Conservation (phyloP, 2,329 filamentous ascomycete species). For the Fusarium protoensiforme region DNA sequence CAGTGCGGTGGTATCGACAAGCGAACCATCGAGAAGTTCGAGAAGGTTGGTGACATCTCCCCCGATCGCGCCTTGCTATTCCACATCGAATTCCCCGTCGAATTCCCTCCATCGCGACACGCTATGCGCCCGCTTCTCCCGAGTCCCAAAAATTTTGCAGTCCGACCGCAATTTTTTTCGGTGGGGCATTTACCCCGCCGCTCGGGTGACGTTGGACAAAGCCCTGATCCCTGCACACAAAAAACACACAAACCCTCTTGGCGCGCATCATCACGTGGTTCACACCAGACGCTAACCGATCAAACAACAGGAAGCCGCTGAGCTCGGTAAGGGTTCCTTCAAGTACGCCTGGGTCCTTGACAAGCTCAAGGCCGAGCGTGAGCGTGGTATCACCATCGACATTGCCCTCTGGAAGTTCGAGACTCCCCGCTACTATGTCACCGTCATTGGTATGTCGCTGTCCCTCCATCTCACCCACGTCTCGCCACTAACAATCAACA, state of each 20-base stretch:
- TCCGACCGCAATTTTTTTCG: constrained; percentile 21
- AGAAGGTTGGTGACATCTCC: constrained; percentile 80
- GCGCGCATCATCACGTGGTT: constrained; percentile 18
- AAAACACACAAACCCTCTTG: constrained; percentile 4
- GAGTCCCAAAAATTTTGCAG: constrained; percentile 33
- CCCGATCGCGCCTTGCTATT: constrained; percentile 25
- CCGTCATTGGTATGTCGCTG: constrained; percentile 83
- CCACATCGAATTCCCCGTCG: constrained; percentile 21
- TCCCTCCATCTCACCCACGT: background rate
- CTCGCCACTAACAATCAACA: constrained; percentile 52
- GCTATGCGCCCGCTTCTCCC: constrained; percentile 7
- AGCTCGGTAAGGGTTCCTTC: constrained; percentile 99
- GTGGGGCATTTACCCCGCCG: constrained; percentile 35
- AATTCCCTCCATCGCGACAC: constrained; percentile 21
- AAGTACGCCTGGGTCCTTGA: constrained; percentile 99
- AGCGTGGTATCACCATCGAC: constrained; percentile 99
- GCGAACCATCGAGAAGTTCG: constrained; percentile 99
- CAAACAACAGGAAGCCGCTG: constrained; percentile 85
- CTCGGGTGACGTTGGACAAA: constrained; percentile 18
- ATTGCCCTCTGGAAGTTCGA: constrained; percentile 99
- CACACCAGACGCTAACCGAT: constrained; percentile 27
- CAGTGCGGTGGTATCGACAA: constrained; percentile 99
- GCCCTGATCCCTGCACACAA: constrained; percentile 18
- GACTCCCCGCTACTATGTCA: constrained; percentile 97
- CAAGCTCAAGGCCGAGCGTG: constrained; percentile 99